These are phyloP conservation scores for Euphorbia corollata DNA, from an alignment of 441 rosid species.

Conservation along the genomic window DNA sequence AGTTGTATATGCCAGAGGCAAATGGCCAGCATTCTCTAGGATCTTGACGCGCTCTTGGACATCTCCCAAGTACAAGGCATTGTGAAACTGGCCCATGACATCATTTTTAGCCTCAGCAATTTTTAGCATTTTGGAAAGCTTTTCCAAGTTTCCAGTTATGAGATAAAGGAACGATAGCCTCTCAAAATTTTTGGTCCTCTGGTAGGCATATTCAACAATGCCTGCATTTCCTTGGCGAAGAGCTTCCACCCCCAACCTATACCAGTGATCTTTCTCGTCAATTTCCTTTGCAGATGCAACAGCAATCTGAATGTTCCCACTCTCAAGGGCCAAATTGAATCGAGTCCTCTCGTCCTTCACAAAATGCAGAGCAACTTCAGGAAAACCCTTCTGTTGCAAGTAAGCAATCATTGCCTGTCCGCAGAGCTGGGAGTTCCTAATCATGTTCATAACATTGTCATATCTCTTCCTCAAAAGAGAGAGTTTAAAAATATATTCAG, in stretches of 20 bases:
- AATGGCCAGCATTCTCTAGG: conserved; percentile 65
- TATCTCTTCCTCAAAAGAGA: conserved; percentile 60
- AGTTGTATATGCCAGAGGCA: conserved; percentile 67
- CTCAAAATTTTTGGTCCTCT: conserved; percentile 84
- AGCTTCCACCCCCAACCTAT: conserved; percentile 85
- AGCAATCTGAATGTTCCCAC: conserved; percentile 83
- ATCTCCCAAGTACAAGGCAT: conserved; percentile 78
- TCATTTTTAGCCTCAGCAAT: conserved; percentile 88
- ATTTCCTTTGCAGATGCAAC: conserved; percentile 89
- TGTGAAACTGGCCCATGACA: conserved; percentile 88
- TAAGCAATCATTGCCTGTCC: conserved; percentile 94
- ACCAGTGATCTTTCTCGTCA: conserved; percentile 90
- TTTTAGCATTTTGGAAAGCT: conserved; percentile 72
- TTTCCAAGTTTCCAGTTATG: conserved; percentile 67
- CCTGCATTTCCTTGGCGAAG: conserved; percentile 88
- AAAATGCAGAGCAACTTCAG: conserved; percentile 91
- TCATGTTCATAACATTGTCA: conserved; percentile 90
- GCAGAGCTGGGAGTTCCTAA: conserved; percentile 78
- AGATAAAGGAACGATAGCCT: conserved; percentile 86
- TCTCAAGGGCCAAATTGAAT: conserved; percentile 81
- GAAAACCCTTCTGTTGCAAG: conserved; percentile 87
- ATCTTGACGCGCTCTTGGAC: conserved; percentile 72
- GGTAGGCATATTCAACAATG: conserved; percentile 87
- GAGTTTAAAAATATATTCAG: conserved; percentile 79
- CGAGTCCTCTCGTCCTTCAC: conserved; percentile 88